Evolutionary conservation across 1,284 basidiomycete species (phyloP).

Genomic region (Marasmius fiardii): DNA sequence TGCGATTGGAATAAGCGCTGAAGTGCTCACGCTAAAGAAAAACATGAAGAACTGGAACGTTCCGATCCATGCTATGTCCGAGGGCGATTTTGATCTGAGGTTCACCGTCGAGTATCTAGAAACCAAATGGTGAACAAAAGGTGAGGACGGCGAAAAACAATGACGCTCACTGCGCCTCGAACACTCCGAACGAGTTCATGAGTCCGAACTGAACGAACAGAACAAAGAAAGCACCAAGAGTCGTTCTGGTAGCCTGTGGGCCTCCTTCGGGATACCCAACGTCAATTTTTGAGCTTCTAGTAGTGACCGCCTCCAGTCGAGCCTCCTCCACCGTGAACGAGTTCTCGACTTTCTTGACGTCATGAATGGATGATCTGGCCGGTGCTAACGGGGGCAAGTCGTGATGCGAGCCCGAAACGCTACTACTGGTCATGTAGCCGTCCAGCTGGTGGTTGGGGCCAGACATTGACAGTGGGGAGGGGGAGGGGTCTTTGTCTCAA

Average conservation of each 20-base stretch:
- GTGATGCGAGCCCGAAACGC: not conserved
- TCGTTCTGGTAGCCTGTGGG: not conserved
- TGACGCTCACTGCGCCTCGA: slow-evolving; percentile 2
- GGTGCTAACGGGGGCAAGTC: not conserved
- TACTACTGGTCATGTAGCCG: not conserved
- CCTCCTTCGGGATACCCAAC: not conserved
- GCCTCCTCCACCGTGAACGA: not conserved
- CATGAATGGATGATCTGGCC: not conserved
- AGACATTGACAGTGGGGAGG: not conserved
- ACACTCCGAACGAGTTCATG: slow-evolving; percentile 4
- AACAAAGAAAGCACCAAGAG: not conserved
- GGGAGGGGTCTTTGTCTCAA: not conserved
- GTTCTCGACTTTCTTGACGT: not conserved
- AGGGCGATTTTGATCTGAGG: not conserved
- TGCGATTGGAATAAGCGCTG: not conserved
- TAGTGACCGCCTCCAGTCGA: not conserved
- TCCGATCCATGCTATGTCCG: slow-evolving; percentile 1
- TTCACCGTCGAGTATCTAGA: not conserved
- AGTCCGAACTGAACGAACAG: slow-evolving; percentile 1
- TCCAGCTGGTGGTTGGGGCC: not conserved
- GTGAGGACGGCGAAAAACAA: no score
- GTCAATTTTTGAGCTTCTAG: not conserved
- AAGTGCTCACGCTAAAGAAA: slow-evolving; percentile 1
- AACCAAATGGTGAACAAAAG: not conserved
- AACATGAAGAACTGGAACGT: slow-evolving; percentile 1